Evolutionary conservation across 805 yeast species (phyloP), one percentile per base, ranked within the genome.

Genomic region (Metschnikowia gruessii): DNA sequence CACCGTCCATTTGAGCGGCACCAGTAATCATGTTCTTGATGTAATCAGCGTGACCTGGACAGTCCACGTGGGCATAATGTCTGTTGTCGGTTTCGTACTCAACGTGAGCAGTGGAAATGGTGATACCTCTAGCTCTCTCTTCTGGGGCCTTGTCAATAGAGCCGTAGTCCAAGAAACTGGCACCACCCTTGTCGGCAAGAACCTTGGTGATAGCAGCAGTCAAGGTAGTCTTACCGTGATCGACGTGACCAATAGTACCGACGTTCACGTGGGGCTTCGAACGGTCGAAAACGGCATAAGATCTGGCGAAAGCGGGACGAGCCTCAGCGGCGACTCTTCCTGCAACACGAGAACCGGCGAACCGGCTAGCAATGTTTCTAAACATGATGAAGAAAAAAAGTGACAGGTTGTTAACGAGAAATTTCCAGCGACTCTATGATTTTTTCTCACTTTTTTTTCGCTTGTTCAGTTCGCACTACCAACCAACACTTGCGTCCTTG

Each of bases 1-100:
- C 98, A 79, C 98, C 97, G 72, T 92, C 98, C 97, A 91, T 91
- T 72, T 92, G 96, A 62, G 98, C 97, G 63, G 98, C 97, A 84
- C 98, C 98, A 58, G 97, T 89, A 71, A 92, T 92, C 98, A 92
- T 92, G 75, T 92, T 92, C 79, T 92, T 92, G 75, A 92, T 92
- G 75, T 91, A 92, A 80, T 92, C 98, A 56, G 95, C 94, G 81
- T 92, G 98, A 65, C 98, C 98, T 46, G 97, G 97, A 72, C 96
- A 89, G 79, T 91, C 98, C 59, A 91, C 96, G 70, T 91, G 97
- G 60, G 98, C 92, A 66, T 91, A 91, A 72, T 92, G 98, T 75
- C 97, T 86, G 69, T 85, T 87, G 26, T 75, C 89, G 53, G 98
- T 92, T 72, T 89, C 95, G 74, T 91, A 92, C 75, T 92, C 97